Base-by-base conservation (phyloP, 345 rosid species). In the Garcia nutans region DNA sequence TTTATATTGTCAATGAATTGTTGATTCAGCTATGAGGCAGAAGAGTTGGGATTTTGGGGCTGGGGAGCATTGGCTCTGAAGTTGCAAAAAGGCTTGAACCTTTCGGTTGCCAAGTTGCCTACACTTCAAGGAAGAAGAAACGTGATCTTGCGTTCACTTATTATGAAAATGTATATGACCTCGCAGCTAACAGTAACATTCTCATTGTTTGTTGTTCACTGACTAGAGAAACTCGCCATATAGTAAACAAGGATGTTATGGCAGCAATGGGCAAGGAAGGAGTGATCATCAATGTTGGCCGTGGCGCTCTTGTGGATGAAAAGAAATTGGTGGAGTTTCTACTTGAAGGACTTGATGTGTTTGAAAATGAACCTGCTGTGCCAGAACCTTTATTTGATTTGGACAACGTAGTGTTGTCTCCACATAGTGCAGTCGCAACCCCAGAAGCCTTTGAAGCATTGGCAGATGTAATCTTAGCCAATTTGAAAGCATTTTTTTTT, bases 401-500 rank as follows among this genome's bases (percentile, higher is more conserved):
- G 20, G 76, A 72, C 20, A 77, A 77, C 11, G 80, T 77, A 20
- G 80, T 77, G 65, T 56, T 77, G 66, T 71, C 76, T 0, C 76
- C 80, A 10, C 80, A 77, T n/a, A 8, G 2, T 26, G 76, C 80
- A 56, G 76, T 57, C 10, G 2, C 45, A 15, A 77, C 80, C 10
- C 65, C 52, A 45, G 80, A 77, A 64, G 65, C 80, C 15, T 17
- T 77, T 31, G 42, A 37, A 72, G 80, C 68, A 58, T 20, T 77
- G n/a, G 31, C 31, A 26, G 65, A 72, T 28, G 42, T 71, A 10
- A 55, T 65, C 11, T 42, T 77, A 17, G 67, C 75, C n/a, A 77
- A 77, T 47, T 64, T 77, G 72, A 72, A 55, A 33, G 80, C 80
- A 42, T 77, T 77, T 76, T 77, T n/a, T n/a, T n/a, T n/a, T 77